Conservation (phyloP, 345 rosid genomes). For the Boechera retrofracta region DNA sequence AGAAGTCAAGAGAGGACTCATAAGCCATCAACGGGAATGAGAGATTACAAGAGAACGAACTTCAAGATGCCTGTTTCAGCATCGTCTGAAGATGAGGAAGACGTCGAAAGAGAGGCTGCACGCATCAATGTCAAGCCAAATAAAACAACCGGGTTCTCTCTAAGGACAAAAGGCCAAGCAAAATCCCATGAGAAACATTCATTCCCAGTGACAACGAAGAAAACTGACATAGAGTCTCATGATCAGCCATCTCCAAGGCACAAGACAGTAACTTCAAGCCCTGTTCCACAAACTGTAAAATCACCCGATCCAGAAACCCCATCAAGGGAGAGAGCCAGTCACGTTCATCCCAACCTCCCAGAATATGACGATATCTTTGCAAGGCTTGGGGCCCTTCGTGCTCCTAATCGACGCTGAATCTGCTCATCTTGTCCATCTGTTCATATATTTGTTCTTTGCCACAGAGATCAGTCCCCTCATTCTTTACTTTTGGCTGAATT, state of each 20-base stretch:
- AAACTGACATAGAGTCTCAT: conserved; percentile 41
- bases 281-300: conserved; percentile 25
- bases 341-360: conserved; percentile 94
- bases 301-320: conserved; percentile 47
- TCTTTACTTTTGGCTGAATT: conserved; percentile 28
- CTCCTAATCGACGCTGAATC: conserved; percentile 38
- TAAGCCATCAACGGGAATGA: conserved; percentile 27
- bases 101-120: conserved; percentile 35
- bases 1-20: conserved; percentile 37
- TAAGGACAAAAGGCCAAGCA: conserved; percentile 36
- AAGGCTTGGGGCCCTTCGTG: conserved; percentile 58
- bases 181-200: conserved; percentile 40
- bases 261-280: conserved; percentile 22
- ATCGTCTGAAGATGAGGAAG: conserved; percentile 51
- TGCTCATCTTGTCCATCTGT: conserved; percentile 9
- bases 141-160: conserved; percentile 32
- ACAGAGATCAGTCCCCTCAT: conserved; percentile 25
- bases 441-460: conserved; percentile 32
- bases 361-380: conserved; percentile 71
- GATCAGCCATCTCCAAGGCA: conserved; percentile 42
- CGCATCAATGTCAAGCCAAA: conserved; percentile 31
- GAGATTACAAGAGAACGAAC: conserved; percentile 26
- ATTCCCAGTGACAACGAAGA: conserved; percentile 19
- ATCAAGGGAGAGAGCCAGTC: conserved; percentile 55
- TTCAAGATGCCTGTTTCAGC: conserved; percentile 39